Evolutionary conservation across 129 eudicot genomes (phyloP).

Genomic region (Silybum marianum): DNA sequence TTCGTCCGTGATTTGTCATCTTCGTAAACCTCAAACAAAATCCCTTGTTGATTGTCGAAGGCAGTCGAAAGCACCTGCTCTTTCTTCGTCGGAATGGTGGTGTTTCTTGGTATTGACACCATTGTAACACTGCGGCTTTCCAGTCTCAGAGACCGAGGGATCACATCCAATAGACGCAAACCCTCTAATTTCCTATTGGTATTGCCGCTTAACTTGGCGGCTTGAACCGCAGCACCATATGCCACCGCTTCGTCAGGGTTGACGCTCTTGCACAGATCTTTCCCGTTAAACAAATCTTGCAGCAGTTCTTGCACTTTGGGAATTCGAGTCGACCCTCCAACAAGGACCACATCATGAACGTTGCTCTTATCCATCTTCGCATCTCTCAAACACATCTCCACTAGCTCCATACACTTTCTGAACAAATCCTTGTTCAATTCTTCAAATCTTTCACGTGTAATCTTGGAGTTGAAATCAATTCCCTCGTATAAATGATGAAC

Average conservation of each 20-base stretch:
- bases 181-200: constrained; percentile 20
- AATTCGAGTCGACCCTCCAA: constrained; percentile 2
- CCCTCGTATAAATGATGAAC: background rate
- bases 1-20: constrained; percentile 10
- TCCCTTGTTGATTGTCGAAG: constrained; percentile 15
- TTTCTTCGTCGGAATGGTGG: constrained; percentile 8
- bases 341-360: constrained; percentile 12
- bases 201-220: constrained; percentile 56
- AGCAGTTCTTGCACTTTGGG: background rate
- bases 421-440: constrained; percentile 6
- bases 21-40: constrained; percentile 18
- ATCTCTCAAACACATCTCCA: constrained; percentile 5
- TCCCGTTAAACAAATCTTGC: constrained; percentile 63
- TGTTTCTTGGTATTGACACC: constrained; percentile 38
- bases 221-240: constrained; percentile 70
- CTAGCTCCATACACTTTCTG: background rate
- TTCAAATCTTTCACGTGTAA: background rate
- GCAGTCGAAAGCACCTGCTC: constrained; percentile 34
- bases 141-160: constrained; percentile 25
- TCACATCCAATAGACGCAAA: constrained; percentile 34
- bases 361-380: constrained; percentile 4
- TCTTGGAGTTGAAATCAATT: background rate
- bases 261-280: constrained; percentile 68
- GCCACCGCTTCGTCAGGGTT: constrained; percentile 78
- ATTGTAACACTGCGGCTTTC: constrained; percentile 33